Evolutionary conservation across 2,329 filamentous ascomycete species (phyloP), one percentile per base, ranked within the genome.

Genomic region (Trichoderma hamatum): DNA sequence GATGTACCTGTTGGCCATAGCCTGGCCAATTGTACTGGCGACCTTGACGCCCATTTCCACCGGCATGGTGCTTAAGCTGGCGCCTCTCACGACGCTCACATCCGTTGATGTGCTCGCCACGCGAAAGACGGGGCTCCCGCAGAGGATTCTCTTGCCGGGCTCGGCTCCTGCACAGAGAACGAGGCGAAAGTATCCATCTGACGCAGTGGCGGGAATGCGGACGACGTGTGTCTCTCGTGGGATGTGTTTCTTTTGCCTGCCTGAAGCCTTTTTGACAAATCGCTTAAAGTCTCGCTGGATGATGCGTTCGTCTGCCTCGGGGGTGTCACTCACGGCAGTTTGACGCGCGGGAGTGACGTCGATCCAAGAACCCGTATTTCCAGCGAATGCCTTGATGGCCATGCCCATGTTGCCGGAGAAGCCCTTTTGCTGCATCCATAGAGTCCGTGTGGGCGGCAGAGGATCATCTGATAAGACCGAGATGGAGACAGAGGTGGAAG

Each of bases 351-450:
- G 90, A 0, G 90, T 92, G 2, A 92, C 89, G 69, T 92, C 85
- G 14, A 92, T 80, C 90, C 90, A 92, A 73, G 80, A 83, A 9
- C 83, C 82, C 14, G 84, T 86, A 0, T 85, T 83, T 9, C 89
- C 86, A 43, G 92, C 79, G 1, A 92, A 76, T 0, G 89, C 86
- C 75, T 90, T 90, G 32, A 89, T 80, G 7, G 84, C 84, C 86
- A 92, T 90, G 21, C 90, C 90, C 60, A 89, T 84, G 74, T 89
- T 89, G 5, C 90, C 90, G 0, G 88, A 88, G 79, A 83, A 91
- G 2, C 90, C 90, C 72, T 89, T 90, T 69, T 84, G 84, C 79
- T 92, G 90, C 30, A 92, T 79, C 88, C 89, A 92, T 16, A 92
- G 76, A 0, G 86, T 87, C 7, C 90, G 84, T 28, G 85, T 83